Percentiles rank a stretch among this genome's conserved stretches.
phyloP scores from a whole-genome alignment of 2,329 filamentous ascomycete species.

The Colletotrichum siamense region DNA sequence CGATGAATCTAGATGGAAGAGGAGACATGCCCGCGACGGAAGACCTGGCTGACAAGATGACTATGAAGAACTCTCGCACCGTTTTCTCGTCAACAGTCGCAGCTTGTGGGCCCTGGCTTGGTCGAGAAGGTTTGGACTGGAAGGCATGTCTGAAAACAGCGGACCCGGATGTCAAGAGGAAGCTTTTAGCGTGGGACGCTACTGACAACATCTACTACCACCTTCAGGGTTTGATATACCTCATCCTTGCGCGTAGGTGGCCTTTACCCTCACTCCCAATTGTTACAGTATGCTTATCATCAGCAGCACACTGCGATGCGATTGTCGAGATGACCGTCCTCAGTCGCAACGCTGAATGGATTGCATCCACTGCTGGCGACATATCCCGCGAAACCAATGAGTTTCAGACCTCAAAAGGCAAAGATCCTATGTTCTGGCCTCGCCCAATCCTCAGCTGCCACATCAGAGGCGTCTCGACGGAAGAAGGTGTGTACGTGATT shows the following conservation, averaged over 20 bases:
- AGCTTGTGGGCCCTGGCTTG: background rate
- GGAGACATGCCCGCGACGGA: background rate
- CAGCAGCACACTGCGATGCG: slow-evolving; percentile 9
- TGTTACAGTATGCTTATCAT: background rate
- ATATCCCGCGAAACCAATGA: background rate
- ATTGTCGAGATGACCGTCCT: slow-evolving; percentile 15
- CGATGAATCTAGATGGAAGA: background rate
- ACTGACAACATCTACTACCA: slow-evolving; percentile 17
- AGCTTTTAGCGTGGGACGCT: slow-evolving; percentile 11
- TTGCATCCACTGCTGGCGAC: background rate
- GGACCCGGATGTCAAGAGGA: background rate
- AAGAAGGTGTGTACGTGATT: slow-evolving; percentile 2
- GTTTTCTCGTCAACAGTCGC: background rate
- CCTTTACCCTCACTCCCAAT: background rate
- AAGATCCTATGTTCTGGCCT: slow-evolving; percentile 23
- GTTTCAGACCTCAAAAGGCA: background rate
- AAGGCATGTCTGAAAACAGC: background rate
- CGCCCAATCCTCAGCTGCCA: slow-evolving; percentile 16
- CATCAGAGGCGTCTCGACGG: background rate
- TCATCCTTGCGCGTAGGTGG: background rate
- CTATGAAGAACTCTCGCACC: background rate
- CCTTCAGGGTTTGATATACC: slow-evolving; percentile 1
- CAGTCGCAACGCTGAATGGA: slow-evolving; percentile 12
- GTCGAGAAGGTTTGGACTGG: background rate
- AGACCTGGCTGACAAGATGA: background rate